Base-by-base conservation (phyloP, 2,329 filamentous ascomycete genomes). In the Aspergillus melleus region DNA sequence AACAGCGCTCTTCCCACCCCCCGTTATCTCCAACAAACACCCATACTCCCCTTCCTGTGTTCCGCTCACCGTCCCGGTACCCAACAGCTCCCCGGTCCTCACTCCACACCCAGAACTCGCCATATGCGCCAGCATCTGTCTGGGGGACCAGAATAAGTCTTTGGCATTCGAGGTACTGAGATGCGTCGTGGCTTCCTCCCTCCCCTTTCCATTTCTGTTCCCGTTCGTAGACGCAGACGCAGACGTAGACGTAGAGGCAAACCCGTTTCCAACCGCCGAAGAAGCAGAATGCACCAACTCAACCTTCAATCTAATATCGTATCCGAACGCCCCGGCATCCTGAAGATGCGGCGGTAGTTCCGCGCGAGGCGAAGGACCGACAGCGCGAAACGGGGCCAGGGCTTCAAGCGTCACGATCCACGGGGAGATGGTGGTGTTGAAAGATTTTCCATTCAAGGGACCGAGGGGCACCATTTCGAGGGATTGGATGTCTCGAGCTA, bases 321-420 rank as follows among this genome's bases (percentile, higher is more conserved):
- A 71, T 32, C 62, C 66, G 19, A 64, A 63, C 0, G 51, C 46
- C 1, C 57, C 58, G 2, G 61, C 49, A 12, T 70, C 64, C 52
- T 65, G 58, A 4, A 71, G 58, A 49, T 70, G 66, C 10, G 20
- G 53, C 19, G 65, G 59, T 4, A 68, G 32, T 1, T 52, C 12
- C 12, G 54, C 60, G 29, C 62, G 58, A 11, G 61, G 62, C 42
- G 64, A 65, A 6, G 66, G 65, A n/a, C 61, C 67, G 0, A 56
- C 26, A 2, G 50, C 50, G 47, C 57, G 63, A 58, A 68, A 73
- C 12, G 67, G 66, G n/a, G 63, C 73, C n/a, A 89, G 69, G 0
- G 87, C 86, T 39, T 88, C 85, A 1, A 84, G 74, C 0, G 85
- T 86, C 3, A 88, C 71, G 12, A 88, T 75, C 86, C 86, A 89